These are phyloP conservation scores for Aspergillus indologenus DNA, from an alignment of 495 filamentous ascomycete genomes.

Conservation along the genomic window DNA sequence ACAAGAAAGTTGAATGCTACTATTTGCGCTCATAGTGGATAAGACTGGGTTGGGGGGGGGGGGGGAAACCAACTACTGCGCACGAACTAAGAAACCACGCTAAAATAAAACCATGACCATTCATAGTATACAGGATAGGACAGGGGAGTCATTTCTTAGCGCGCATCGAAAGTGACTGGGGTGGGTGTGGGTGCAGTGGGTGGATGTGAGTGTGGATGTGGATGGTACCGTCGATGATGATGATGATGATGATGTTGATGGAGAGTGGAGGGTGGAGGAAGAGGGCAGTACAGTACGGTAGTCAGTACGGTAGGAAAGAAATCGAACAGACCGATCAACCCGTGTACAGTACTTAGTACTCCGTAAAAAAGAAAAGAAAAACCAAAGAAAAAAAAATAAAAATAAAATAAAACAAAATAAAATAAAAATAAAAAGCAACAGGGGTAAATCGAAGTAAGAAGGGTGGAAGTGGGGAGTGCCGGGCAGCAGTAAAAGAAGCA, in stretches of 20 bases:
- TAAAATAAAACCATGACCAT: conserved; percentile 16
- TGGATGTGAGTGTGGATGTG: conserved; percentile 13
- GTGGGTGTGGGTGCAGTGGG: conserved; percentile 5
- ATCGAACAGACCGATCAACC: neutral
- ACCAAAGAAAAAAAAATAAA: conserved; percentile 20
- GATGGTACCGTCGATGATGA: conserved; percentile 23
- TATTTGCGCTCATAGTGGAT: conserved; percentile 22
- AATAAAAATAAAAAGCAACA: conserved; percentile 17
- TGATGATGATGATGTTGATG: conserved; percentile 16
- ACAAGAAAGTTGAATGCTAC: conserved; percentile 17
- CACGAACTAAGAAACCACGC: conserved; percentile 19
- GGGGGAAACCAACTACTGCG: conserved; percentile 15
- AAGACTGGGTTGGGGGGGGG: conserved; percentile 1
- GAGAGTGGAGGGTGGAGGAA: conserved; percentile 7
- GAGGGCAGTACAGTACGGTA: no score
- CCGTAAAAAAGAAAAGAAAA: conserved; percentile 6
- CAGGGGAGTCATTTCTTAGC: conserved; percentile 18
- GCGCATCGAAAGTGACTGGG: conserved; percentile 23
- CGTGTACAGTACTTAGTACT: neutral
- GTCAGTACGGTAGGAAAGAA: no score
- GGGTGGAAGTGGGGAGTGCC: conserved; percentile 16
- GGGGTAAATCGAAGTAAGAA: conserved; percentile 9
- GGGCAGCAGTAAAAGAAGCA: conserved; percentile 7
- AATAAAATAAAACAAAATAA: conserved; percentile 16
- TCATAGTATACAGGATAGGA: conserved; percentile 18